Conservation (phyloP, 495 filamentous ascomycete genomes). For the Aspergillus avenaceus region DNA sequence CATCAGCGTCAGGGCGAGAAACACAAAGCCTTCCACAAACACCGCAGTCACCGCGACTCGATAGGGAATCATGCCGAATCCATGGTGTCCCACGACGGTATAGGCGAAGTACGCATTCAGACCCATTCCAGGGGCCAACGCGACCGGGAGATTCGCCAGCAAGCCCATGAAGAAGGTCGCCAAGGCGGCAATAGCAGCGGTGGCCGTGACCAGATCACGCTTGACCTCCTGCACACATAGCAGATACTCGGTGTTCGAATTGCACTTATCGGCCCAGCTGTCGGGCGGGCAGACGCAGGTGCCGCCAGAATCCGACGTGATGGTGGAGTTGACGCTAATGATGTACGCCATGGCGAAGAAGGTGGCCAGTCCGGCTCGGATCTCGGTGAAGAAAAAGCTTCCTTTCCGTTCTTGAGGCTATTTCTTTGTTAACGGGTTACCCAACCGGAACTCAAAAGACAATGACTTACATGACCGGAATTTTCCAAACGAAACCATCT, state of each 20-base stretch:
- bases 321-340: constrained; percentile 69
- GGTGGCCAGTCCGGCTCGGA: constrained; percentile 73
- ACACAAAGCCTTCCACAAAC: constrained; percentile 78
- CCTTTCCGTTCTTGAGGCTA: constrained; percentile 64
- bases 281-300: constrained; percentile 65
- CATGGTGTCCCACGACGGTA: constrained; percentile 73
- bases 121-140: constrained; percentile 78
- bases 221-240: constrained; percentile 64
- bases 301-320: constrained; percentile 62
- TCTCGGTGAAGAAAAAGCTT: constrained; percentile 73
- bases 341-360: constrained; percentile 90
- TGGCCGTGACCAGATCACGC: constrained; percentile 73
- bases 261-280: constrained; percentile 48
- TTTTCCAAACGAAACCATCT: constrained; percentile 71
- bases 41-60: constrained; percentile 70
- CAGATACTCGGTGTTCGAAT: constrained; percentile 53
- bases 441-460: not conserved
- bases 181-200: constrained; percentile 70
- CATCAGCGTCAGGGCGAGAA: constrained; percentile 62
- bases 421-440: not conserved
- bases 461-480: constrained; percentile 65
- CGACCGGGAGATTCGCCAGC: constrained; percentile 67
- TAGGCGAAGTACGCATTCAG: constrained; percentile 82
- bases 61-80: constrained; percentile 63
- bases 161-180: constrained; percentile 72